phyloP scores from a whole-genome alignment of 805 yeast genomes.

The Ogataea haglerorum region DNA sequence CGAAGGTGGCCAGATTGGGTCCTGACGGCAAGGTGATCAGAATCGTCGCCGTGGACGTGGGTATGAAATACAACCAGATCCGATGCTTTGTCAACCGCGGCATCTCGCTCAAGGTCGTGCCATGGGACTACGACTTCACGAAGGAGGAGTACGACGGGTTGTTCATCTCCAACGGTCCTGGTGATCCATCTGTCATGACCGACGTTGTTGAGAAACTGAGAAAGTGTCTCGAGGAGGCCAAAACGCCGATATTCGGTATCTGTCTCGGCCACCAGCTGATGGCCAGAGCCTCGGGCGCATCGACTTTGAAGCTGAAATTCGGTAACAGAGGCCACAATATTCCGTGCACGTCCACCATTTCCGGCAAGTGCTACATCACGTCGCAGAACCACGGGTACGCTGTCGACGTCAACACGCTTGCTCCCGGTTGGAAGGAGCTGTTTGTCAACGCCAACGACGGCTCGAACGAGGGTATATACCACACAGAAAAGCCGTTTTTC shows the following conservation, averaged over 20 bases:
- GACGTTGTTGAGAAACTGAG: constrained; percentile 60
- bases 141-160: constrained; percentile 88
- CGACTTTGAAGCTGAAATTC: constrained; percentile 85
- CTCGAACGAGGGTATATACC: constrained; percentile 97
- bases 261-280: constrained; percentile 97
- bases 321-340: constrained; percentile 99
- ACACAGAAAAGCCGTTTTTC: constrained; percentile 81
- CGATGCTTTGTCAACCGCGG: constrained; percentile 96
- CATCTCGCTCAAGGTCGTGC: constrained; percentile 92
- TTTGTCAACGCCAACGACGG: constrained; percentile 96
- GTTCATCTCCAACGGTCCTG: constrained; percentile 97
- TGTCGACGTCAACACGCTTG: constrained; percentile 76
- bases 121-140: constrained; percentile 88
- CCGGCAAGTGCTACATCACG: constrained; percentile 97
- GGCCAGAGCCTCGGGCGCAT: constrained; percentile 94
- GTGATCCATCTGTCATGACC: constrained; percentile 90
- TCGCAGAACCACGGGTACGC: constrained; percentile 99
- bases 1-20: constrained; percentile 48
- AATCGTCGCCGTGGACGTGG: constrained; percentile 91
- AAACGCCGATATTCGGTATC: constrained; percentile 93
- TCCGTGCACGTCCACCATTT: constrained; percentile 77
- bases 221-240: constrained; percentile 55
- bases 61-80: constrained; percentile 97
- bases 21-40: constrained; percentile 75
- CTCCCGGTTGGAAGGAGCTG: constrained; percentile 85